Evolutionary conservation across 108 stramenopile genomes (phyloP), one percentile per base, ranked within the genome.

Genomic region (Cyclostephanos tholiformis): DNA sequence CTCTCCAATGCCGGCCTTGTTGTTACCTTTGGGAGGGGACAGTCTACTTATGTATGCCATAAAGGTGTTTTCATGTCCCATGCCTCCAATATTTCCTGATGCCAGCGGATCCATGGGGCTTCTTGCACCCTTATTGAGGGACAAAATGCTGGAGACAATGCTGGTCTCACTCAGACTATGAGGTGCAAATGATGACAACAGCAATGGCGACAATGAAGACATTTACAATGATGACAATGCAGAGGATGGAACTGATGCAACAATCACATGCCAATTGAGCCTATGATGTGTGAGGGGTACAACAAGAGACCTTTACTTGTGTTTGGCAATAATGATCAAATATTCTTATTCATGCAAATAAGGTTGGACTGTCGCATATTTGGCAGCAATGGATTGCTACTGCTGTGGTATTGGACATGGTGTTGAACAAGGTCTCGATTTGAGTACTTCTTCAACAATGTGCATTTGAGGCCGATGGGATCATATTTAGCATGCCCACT

Each of bases 361-460:
- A 84, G 97, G 51, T 75, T 98, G 30, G 87, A 92, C 67, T 94
- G 94, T 68, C 79, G 90, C 12, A 85, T 98, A 36, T 75, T 95
- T 25, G 84, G 80, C 46, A 70, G 69, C 26, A 84, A 91, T 62
- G 95, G 93, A 36, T 69, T 83, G 13, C 74, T 92, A 83, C 84
- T n/a, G n/a, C n/a, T n/a, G n/a, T n/a, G n/a, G n/a, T n/a, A n/a
- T n/a, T n/a, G n/a, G n/a, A n/a, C n/a, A 91, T 86, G 79, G 97
- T 97, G 3, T 76, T 99, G 51, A 99, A 99, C 77, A 97, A 99
- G 79, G 95, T 97, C 14, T 95, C 93, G 13, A 88, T 99, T 97
- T 43, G 96, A 98, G 77, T 89, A 88, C 63, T 97, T 90, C 82
- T 92, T 91, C 63, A 95, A 98, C 72, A 87, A 93, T 71, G 86